A percentile compares a stretch with the other conserved stretches of the same genome.
Conservation (phyloP, 306 rosid species). For the Styphnolobium japonicum region DNA sequence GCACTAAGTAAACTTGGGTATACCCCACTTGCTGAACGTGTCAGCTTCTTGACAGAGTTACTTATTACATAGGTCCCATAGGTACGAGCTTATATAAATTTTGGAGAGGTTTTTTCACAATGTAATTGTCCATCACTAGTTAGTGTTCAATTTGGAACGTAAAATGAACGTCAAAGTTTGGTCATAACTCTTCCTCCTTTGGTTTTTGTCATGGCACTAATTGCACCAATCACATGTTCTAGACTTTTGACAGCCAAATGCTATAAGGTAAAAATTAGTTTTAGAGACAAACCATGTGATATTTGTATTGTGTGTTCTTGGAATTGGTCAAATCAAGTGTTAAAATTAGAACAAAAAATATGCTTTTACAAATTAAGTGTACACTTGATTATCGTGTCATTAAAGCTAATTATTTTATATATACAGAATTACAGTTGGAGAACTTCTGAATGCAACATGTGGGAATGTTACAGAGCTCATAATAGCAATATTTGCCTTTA, state of each 20-base stretch:
- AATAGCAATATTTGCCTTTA: conserved; percentile 77
- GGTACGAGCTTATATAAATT: conserved; percentile 49
- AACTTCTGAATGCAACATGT: conserved; percentile 91
- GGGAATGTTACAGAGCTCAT: conserved; percentile 89
- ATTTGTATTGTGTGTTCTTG: background rate
- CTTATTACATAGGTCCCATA: conserved; percentile 85
- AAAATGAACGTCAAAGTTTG: background rate
- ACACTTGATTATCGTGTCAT: background rate
- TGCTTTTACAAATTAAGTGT: background rate
- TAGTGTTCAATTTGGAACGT: background rate
- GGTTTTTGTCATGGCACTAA: background rate
- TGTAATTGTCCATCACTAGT: background rate
- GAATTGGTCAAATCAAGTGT: background rate
- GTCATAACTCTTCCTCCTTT: background rate
- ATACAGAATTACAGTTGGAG: conserved; percentile 61
- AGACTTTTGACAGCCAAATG: background rate
- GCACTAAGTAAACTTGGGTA: conserved; percentile 78
- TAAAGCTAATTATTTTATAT: background rate
- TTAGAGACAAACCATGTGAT: background rate
- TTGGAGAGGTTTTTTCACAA: background rate
- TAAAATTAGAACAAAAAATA: background rate
- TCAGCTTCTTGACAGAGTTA: conserved; percentile 94
- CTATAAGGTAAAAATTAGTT: background rate
- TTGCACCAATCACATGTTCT: background rate
- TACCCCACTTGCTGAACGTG: conserved; percentile 88